phyloP scores from a whole-genome alignment of 2,329 filamentous ascomycete species.

The Verticillium nubilum region DNA sequence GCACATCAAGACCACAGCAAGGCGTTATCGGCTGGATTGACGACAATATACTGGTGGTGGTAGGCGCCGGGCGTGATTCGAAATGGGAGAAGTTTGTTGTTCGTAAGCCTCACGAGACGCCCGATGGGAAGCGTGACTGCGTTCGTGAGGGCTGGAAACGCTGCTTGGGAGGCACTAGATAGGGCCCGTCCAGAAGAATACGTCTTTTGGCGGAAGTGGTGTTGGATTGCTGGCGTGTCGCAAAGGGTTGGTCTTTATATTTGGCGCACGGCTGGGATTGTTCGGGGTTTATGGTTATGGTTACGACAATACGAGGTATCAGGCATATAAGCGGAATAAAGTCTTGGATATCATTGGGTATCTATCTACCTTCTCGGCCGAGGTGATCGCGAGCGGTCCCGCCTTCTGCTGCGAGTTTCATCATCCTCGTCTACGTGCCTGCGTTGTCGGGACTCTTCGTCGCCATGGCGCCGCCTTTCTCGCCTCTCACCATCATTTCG shows the following conservation, averaged over 20 bases:
- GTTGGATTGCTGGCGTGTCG: too few species aligned
- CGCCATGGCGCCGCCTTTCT: conserved; percentile 8
- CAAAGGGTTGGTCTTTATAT: too few species aligned
- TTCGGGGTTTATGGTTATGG: neutral
- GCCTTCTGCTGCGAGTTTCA: conserved; percentile 7
- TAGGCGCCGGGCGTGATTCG: conserved; percentile 74
- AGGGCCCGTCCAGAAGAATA: neutral
- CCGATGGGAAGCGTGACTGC: conserved; percentile 60
- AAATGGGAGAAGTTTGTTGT: conserved; percentile 85
- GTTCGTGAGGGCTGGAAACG: conserved; percentile 76
- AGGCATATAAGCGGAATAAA: neutral
- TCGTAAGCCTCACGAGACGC: conserved; percentile 46
- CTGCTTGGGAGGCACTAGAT: conserved; percentile 51
- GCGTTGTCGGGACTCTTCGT: conserved; percentile 1
- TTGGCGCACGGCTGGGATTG: neutral
- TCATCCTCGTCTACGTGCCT: conserved; percentile 13
- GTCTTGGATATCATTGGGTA: neutral
- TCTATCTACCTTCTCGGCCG: neutral
- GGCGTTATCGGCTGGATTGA: conserved; percentile 81
- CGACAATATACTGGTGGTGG: conserved; percentile 67
- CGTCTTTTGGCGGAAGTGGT: too few species aligned
- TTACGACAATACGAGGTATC: neutral
- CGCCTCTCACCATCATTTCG: conserved; percentile 22
- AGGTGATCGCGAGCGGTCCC: conserved; percentile 12
- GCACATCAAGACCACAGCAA: conserved; percentile 61